Conservation (phyloP, 2,329 filamentous ascomycete species). For the Fusarium albidum region DNA sequence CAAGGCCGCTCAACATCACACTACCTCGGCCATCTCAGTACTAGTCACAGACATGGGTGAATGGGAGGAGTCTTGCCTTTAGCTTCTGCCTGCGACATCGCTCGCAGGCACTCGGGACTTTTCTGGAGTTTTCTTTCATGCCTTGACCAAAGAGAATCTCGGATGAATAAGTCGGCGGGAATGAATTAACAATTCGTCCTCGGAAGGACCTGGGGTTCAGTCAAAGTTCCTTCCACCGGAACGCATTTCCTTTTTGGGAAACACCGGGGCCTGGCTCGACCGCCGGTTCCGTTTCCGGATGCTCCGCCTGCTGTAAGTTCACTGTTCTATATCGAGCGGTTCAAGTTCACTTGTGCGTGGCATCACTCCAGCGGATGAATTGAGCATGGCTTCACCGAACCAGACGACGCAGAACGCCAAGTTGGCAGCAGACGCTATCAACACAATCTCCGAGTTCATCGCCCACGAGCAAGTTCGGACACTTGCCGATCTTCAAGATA, state of each 20-base stretch:
- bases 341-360: too few species aligned
- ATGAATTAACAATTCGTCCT: background rate
- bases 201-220: background rate
- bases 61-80: background rate
- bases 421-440: conserved; percentile 14
- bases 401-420: background rate
- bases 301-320: conserved; percentile 6
- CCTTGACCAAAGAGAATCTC: background rate
- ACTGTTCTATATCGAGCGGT: too few species aligned
- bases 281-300: conserved; percentile 18
- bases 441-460: conserved; percentile 26
- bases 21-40: background rate
- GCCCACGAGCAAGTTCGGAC: conserved; percentile 22
- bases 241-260: background rate
- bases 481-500: conserved; percentile 9
- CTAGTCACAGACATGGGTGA: background rate
- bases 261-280: too few species aligned
- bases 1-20: conserved; percentile 41
- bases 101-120: conserved; percentile 8
- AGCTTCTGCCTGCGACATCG: conserved; percentile 22
- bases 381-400: background rate
- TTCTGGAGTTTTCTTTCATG: conserved; percentile 1
- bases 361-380: background rate
- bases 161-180: background rate
- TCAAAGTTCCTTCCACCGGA: conserved; percentile 2